Base-by-base conservation (phyloP, 1,139 yeast species). In the Debaryomyces coudertii region DNA sequence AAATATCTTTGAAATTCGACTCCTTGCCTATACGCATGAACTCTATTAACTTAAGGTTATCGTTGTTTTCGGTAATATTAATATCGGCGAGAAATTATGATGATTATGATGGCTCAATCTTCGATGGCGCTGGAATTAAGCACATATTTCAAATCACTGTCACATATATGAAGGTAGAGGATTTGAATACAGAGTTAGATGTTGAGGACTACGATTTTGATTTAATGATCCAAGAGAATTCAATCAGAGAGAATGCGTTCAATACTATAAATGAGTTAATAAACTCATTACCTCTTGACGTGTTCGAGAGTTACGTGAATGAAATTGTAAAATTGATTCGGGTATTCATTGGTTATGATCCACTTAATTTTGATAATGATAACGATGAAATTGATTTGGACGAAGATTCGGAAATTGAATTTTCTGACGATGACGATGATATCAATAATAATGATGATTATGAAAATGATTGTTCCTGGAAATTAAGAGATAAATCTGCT, bases 381-480 rank as follows among this genome's bases (percentile, higher is more conserved):
- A 72, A 65, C 36, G 76, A 63, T 23, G 76, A 67, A 11, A 61
- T 66, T 12, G 75, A 67, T 58, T 71, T 58, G 27, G 80, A 75
- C 18, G 73, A 68, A 11, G 81, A 73, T n/a, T 69, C 67, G 27
- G 76, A 67, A 16, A 63, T 67, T 15, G 67, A 58, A 18, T 64
- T 65, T 43, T 77, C 76, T 28, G 79, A 71, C 36, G 81, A 73
- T 38, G 75, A 73, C 38, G 81, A 76, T 43, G 53, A 62, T 42
- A 67, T 62, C 14, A 53, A 51, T 37, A 57, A 54, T 14, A 53
- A 47, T 16, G 61, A 55, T 36, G 56, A 56, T 12, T 66, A 57
- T 22, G 68, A 64, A 35, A 82, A 81, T 44, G 90, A 85, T 54
- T 80, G 82, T 24, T 80, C 88, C 1, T 86, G 95, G 89, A 84